Conservation (phyloP, 2,329 filamentous ascomycete species). For the Orbilia brochopaga region DNA sequence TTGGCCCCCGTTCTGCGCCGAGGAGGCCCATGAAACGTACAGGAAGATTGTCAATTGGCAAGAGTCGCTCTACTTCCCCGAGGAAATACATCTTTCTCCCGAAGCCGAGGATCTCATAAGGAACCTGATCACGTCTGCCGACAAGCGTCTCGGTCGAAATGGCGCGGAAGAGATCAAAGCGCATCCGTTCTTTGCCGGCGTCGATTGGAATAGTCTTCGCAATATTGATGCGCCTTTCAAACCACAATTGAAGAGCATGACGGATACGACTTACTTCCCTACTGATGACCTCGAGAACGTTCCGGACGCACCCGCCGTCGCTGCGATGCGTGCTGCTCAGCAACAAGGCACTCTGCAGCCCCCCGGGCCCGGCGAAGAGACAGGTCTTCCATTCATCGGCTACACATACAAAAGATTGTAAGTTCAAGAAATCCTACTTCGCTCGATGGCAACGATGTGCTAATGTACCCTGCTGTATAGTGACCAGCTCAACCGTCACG, state of each 20-base stretch:
- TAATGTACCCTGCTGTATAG: conserved; percentile 22
- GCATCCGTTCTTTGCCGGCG: conserved; percentile 95
- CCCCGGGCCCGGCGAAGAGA: conserved; percentile 68
- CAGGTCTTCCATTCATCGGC: conserved; percentile 93
- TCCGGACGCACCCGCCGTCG: conserved; percentile 76
- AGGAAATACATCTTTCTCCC: conserved; percentile 84
- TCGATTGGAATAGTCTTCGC: conserved; percentile 90
- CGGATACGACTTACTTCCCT: conserved; percentile 98
- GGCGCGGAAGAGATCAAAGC: conserved; percentile 91
- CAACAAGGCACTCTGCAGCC: conserved; percentile 70
- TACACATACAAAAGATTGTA: conserved; percentile 98
- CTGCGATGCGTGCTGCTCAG: conserved; percentile 65
- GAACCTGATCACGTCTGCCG: conserved; percentile 90
- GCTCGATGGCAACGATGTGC: neutral
- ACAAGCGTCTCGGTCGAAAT: conserved; percentile 84
- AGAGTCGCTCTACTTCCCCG: conserved; percentile 92
- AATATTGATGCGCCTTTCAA: conserved; percentile 95
- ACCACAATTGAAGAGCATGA: conserved; percentile 87
- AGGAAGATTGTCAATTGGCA: conserved; percentile 99
- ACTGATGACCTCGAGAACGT: conserved; percentile 86
- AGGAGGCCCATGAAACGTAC: conserved; percentile 97
- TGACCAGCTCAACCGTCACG: conserved; percentile 38
- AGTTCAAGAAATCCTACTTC: conserved; percentile 55
- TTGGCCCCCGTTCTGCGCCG: conserved; percentile 98
- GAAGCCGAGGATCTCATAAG: conserved; percentile 92